Evolutionary conservation across 2,329 filamentous ascomycete genomes (phyloP), one percentile per base, ranked within the genome.

Genomic region (Bipolaris sorokiniana): DNA sequence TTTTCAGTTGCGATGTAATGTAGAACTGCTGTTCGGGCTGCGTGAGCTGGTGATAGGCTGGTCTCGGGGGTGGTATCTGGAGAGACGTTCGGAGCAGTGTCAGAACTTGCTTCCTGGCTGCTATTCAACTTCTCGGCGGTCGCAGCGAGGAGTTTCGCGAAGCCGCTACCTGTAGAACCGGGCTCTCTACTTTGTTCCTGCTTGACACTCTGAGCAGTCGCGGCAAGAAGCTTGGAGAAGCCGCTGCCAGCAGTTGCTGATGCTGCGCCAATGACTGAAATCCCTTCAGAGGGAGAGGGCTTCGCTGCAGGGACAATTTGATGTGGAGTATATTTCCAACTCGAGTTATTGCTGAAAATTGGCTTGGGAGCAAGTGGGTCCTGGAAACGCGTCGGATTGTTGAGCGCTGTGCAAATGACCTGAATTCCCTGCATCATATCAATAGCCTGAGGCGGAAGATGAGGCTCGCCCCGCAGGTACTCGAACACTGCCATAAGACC

Each of bases 351-450:
- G 15, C 7, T 13, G 13, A 18, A 48, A 20, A 20, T 20, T 16
- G 34, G 33, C 16, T 51, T 50, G 3, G 33, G 22, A 2, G 38
- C 33, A 22, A 55, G 34, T 48, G 58, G 54, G n/a, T 58, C 31
- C 1, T 38, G 28, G 3, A 55, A 58, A 3, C 31, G 34, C 7
- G 44, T 61, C 7, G 58, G 58, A 5, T 52, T 54, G 9, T 16
- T n/a, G 23, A 61, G 7, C 3, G 40, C 34, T 1, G 28, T 18
- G 18, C 48, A 22, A 5, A 57, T 50, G 5, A 31, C 33, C 16
- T 58, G 36, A 22, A 58, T 52, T 1, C 40, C 36, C 28, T 50
- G 48, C 11, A 23, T 16, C 42, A 61, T 54, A 5, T 36, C 16
- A 16, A 50, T 5, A 2, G 33, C n/a, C 18, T 61, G 28, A 3